These are phyloP conservation scores for Gymnopus androsaceus DNA, from an alignment of 1,284 basidiomycete species.

Conservation along the genomic window DNA sequence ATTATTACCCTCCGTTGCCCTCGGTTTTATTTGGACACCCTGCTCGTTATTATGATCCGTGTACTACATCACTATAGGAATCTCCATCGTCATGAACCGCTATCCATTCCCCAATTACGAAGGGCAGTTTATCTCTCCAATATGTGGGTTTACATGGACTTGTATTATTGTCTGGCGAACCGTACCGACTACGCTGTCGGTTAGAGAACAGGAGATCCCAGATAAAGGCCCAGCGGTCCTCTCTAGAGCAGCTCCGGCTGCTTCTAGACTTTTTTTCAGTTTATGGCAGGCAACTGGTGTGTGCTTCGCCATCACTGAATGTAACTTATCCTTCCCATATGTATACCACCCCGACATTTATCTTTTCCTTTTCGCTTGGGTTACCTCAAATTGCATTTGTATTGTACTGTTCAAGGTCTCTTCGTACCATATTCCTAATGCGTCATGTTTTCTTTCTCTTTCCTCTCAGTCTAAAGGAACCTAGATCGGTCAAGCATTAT, in stretches of 20 bases:
- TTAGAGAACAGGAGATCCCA: neutral
- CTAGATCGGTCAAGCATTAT: no score
- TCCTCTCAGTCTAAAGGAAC: neutral
- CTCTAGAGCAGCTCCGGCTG: slow-evolving; percentile 4
- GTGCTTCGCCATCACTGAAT: neutral
- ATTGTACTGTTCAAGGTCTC: neutral
- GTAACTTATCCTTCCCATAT: slow-evolving; percentile 2
- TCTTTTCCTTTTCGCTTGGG: neutral
- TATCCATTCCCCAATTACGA: neutral
- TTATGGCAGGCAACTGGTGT: neutral
- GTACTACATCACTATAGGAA: slow-evolving; percentile 15
- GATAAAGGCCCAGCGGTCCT: neutral
- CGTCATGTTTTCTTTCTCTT: neutral
- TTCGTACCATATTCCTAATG: no score
- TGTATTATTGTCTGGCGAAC: no score
- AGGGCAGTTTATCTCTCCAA: neutral
- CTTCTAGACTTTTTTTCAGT: neutral
- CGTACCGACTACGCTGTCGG: neutral
- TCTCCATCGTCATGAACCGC: slow-evolving; percentile 6
- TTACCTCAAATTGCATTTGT: neutral
- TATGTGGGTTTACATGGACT: neutral
- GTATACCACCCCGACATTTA: neutral
- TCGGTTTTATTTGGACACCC: slow-evolving; percentile 11
- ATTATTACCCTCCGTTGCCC: slow-evolving; percentile 3
- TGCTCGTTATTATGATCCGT: slow-evolving; percentile 9